A percentile compares a stretch with the other conserved stretches of the same genome.
Evolutionary conservation across 179 eudicot genomes (phyloP).

Genomic region (Nepenthes alata): DNA sequence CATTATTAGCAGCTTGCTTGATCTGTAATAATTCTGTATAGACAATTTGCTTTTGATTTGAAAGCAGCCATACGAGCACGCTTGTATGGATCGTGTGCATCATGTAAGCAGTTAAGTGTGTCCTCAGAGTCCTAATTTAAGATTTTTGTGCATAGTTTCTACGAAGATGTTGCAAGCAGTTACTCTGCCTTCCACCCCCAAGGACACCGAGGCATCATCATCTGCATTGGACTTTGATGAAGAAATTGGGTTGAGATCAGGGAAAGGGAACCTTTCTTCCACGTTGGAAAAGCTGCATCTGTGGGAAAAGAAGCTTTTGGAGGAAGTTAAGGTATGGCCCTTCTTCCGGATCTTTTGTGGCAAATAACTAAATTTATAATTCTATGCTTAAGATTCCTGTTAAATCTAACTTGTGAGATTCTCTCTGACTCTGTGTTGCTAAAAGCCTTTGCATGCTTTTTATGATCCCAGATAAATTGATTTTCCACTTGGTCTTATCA

Average conservation of each 20-base stretch:
- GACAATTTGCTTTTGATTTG: neutral
- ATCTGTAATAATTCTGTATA: neutral
- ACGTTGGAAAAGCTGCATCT: slow-evolving; percentile 1
- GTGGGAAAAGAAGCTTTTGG: neutral
- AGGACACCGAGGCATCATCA: slow-evolving; percentile 20
- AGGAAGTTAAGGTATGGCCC: slow-evolving; percentile 18
- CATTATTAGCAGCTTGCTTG: neutral
- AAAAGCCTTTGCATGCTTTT: too few relatives aligned
- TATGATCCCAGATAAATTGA: too few relatives aligned
- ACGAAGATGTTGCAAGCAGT: slow-evolving; percentile 68
- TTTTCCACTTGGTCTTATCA: too few relatives aligned
- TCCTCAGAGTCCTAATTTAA: neutral
- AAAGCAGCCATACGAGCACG: neutral
- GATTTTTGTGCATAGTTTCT: slow-evolving; percentile 38
- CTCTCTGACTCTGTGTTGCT: too few relatives aligned
- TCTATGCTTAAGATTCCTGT: too few relatives aligned
- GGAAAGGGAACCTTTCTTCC: slow-evolving; percentile 24
- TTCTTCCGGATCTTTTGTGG: neutral
- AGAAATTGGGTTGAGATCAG: slow-evolving; percentile 37
- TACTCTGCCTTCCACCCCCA: slow-evolving; percentile 50
- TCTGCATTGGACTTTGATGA: slow-evolving; percentile 37
- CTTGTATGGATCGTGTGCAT: neutral
- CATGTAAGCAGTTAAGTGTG: neutral
- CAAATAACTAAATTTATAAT: neutral
- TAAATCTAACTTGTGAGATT: neutral